These are phyloP conservation scores for Colletotrichum tabaci DNA, from an alignment of 2,329 filamentous ascomycete genomes.

Conservation along the genomic window DNA sequence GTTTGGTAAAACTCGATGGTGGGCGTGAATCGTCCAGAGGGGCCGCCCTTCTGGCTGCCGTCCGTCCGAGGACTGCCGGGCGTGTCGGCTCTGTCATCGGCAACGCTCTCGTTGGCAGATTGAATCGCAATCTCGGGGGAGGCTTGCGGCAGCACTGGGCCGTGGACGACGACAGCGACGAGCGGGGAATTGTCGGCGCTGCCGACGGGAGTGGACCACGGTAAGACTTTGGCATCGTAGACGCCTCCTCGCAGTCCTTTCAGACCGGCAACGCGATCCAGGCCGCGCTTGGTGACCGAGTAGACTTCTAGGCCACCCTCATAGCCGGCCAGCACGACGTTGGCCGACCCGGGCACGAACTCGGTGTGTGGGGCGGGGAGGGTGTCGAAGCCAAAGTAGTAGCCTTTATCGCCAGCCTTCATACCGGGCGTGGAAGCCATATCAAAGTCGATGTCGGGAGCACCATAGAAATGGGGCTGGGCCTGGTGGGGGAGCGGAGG, in stretches of 20 bases:
- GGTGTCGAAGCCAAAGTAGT: conserved; percentile 86
- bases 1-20: conserved; percentile 82
- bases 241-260: conserved; percentile 86
- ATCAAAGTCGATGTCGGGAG: conserved; percentile 82
- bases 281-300: conserved; percentile 78
- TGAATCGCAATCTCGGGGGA: conserved; percentile 54
- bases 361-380: conserved; percentile 63
- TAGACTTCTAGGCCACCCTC: conserved; percentile 86
- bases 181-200: conserved; percentile 76
- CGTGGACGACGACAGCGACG: conserved; percentile 85
- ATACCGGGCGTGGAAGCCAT: conserved; percentile 68
- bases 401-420: conserved; percentile 77
- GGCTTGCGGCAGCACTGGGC: conserved; percentile 71
- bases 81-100: conserved; percentile 59
- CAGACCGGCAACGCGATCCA: conserved; percentile 79
- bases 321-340: conserved; percentile 82
- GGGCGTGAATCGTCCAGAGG: conserved; percentile 52
- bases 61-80: conserved; percentile 59
- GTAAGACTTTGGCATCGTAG: conserved; percentile 85
- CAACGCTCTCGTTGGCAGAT: conserved; percentile 54
- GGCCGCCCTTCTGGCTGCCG: conserved; percentile 55
- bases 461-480: conserved; percentile 83
- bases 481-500: conserved; percentile 82
- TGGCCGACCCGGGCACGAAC: conserved; percentile 62
- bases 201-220: conserved; percentile 73